phyloP scores from a whole-genome alignment of 306 rosid species.

The Cucumis cinereus region DNA sequence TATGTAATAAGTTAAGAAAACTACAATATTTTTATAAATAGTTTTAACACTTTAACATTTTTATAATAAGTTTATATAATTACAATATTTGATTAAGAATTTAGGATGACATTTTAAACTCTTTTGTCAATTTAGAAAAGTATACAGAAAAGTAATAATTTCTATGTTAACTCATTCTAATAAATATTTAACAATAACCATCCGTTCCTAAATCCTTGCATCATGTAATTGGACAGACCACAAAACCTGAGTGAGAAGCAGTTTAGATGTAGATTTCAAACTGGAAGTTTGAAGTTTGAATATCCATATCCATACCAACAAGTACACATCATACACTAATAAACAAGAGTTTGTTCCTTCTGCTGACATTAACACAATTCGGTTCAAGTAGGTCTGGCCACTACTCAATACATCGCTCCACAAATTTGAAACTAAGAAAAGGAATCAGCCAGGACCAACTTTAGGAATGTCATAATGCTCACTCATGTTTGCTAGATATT shows the following conservation, averaged over 20 bases:
- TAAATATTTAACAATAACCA: not conserved
- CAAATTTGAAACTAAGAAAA: too few relatives aligned
- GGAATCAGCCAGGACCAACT: conserved; percentile 77
- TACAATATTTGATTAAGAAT: too few relatives aligned
- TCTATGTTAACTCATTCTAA: too few relatives aligned
- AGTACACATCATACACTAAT: not conserved
- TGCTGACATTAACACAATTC: not conserved
- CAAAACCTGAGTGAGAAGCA: not conserved
- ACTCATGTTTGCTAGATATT: conserved; percentile 94
- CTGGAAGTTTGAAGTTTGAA: not conserved
- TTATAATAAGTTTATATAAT: too few relatives aligned
- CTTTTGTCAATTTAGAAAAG: too few relatives aligned
- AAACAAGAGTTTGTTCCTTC: not conserved
- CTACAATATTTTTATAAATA: too few relatives aligned
- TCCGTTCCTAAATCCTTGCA: not conserved
- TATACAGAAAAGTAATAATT: too few relatives aligned
- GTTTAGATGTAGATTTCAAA: not conserved
- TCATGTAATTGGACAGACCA: not conserved
- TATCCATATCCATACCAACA: not conserved
- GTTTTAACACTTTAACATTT: too few relatives aligned
- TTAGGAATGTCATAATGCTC: conserved; percentile 99
- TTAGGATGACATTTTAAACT: too few relatives aligned
- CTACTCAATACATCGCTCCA: not conserved
- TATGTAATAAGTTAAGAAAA: too few relatives aligned
- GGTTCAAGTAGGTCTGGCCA: not conserved